Evolutionary conservation across 2,329 filamentous ascomycete species (phyloP).

Genomic region (Elsinoe perseae): DNA sequence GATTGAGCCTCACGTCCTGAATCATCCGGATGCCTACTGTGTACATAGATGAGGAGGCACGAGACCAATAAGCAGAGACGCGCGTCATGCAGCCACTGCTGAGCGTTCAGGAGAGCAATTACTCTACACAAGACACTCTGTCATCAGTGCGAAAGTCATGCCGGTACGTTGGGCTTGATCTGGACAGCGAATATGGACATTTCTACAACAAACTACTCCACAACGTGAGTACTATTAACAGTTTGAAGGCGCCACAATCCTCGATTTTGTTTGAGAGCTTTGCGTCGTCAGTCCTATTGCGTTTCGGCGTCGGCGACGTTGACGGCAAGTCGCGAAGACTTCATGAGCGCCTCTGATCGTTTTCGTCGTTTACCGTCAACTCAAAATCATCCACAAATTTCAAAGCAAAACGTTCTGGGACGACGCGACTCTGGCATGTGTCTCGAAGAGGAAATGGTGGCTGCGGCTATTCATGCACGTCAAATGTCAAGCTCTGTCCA

Average conservation of each 20-base stretch:
- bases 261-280: not conserved
- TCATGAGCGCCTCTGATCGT: not conserved
- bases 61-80: not conserved
- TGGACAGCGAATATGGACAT: not conserved
- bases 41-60: not conserved
- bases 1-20: not conserved
- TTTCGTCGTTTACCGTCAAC: conserved; percentile 4
- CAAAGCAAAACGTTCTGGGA: conserved; percentile 9
- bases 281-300: not conserved
- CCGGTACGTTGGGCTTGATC: not conserved
- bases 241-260: not conserved
- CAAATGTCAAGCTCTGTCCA: conserved; percentile 14
- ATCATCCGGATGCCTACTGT: not conserved
- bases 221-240: not conserved
- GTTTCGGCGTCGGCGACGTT: conserved; percentile 6
- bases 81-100: not conserved
- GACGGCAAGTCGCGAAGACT: not conserved
- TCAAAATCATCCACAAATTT: not conserved
- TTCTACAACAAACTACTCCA: not conserved
- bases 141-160: not conserved
- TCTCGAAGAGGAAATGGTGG: conserved; percentile 6
- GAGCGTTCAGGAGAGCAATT: not conserved
- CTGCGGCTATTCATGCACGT: conserved; percentile 14
- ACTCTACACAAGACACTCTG: not conserved
- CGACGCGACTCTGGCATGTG: not conserved